Evolutionary conservation across 129 eudicot genomes (phyloP), one percentile per base, ranked within the genome.

Genomic region (Saussurea involucrata): DNA sequence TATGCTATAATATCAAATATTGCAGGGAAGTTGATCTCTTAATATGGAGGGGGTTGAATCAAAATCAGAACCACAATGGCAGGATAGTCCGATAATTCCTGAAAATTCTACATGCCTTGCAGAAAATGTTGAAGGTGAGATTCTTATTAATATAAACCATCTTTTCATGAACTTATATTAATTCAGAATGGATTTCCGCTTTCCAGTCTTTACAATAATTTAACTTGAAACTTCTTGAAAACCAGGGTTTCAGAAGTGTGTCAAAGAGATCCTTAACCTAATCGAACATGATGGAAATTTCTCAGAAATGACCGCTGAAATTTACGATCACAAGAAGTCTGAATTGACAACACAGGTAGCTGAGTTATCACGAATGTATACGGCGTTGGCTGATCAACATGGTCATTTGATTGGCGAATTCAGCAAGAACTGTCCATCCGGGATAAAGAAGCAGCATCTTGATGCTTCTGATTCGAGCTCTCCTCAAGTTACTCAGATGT

Each of bases 41-140:
- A 24, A 49, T 11, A 85, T 87, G 91, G 86, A 85, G 75, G 67
- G 66, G 3, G 32, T 76, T 20, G 79, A 76, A 68, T 79, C 79
- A 71, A 78, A 83, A 65, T 17, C 85, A 28, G 67, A 20, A 68
- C 69, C 72, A 4, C 34, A 21, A 13, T 32, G 34, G 70, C 77
- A 70, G 73, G 66, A 68, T 65, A 42, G 77, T 77, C 88, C 83
- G 34, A 76, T 83, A 40, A 40, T 53, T 65, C 72, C 77, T 27
- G 80, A 74, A 65, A 82, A 74, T 42, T 44, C 86, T 36, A 73
- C 65, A 64, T 87, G 84, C 79, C 77, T 92, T 64, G 79, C 83
- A 17, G 97, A 85, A 78, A 87, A 92, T 82, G 72, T 84, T 24
- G 82, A 80, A 75, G 90, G 97, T 92, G 65, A 89, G 85, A 36